These are phyloP conservation scores for Penicillium sp. DNA, from an alignment of 2,329 filamentous ascomycete species.

Conservation along the genomic window DNA sequence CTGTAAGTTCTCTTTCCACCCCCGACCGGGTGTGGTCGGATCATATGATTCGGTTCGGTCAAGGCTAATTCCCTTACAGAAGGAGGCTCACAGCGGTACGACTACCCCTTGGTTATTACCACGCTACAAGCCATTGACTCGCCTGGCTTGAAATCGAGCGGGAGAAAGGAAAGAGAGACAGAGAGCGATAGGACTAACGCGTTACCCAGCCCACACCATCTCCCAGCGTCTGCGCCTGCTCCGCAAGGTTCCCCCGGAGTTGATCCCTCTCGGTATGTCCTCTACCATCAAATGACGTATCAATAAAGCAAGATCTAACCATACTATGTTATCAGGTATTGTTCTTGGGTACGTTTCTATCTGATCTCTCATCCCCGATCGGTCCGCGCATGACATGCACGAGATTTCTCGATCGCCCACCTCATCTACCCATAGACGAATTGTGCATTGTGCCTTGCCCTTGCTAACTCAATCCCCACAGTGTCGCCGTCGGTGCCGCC, in stretches of 20 bases:
- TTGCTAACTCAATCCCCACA: conserved; percentile 32
- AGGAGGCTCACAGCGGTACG: conserved; percentile 64
- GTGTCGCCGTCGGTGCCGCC: conserved; percentile 71
- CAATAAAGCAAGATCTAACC: conserved; percentile 17
- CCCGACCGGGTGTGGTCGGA: conserved; percentile 11
- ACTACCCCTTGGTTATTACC: conserved; percentile 5
- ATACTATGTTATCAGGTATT: conserved; percentile 58
- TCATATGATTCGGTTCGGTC: conserved; percentile 22
- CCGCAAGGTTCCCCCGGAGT: conserved; percentile 86
- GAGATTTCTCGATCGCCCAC: conserved; percentile 19
- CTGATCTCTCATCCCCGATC: conserved; percentile 9
- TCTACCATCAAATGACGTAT: conserved; percentile 3
- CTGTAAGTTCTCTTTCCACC: conserved; percentile 55
- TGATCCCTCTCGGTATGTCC: conserved; percentile 84
- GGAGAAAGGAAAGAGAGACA: not conserved
- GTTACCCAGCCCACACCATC: conserved; percentile 78
- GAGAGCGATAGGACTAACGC: conserved; percentile 22
- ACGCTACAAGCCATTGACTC: conserved; percentile 9
- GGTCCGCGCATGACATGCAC: conserved; percentile 9
- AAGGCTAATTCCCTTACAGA: conserved; percentile 51
- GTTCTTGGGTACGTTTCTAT: conserved; percentile 71
- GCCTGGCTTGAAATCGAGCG: not conserved
- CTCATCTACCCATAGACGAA: conserved; percentile 11
- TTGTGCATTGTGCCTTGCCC: not conserved
- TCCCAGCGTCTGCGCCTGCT: conserved; percentile 90